Evolutionary conservation across 2,329 filamentous ascomycete genomes (phyloP), one percentile per base, ranked within the genome.

Genomic region (Trichocomaceae sp.): DNA sequence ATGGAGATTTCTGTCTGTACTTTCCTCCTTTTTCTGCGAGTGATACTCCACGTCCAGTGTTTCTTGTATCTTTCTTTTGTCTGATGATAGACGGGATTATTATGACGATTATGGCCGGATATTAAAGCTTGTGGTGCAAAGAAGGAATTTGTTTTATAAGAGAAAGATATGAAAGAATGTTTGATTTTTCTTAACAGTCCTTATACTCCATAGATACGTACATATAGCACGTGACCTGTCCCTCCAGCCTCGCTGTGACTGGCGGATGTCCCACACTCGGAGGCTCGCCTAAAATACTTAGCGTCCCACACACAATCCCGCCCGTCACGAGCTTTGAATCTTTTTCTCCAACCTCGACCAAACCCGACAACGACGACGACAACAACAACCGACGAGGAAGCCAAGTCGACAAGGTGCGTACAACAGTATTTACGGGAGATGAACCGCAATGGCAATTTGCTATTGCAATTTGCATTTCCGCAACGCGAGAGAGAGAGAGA

Each of bases 391-490:
- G 70, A 72, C 70, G 65, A 72, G 70, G 62, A 62, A 62, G 63
- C 67, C 64, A 70, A 66, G 69, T 69, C 72, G 71, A 72, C 71
- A 74, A 74, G 72, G 72, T 74, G 69, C 64, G 71, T 74, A 69
- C 64, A 69, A 29, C 41, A 8, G n/a, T 29, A 6, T 29, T 29
- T 5, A 29, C 10, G 10, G 23, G 9, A 2, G 31, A 52, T 53
- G 20, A 31, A 39, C 19, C 47, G 7, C 3, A 46, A 29, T 29
- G 19, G 17, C 9, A 35, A 35, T 49, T 31, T n/a, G n/a, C 26
- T n/a, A n/a, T n/a, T 37, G 17, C 8, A 33, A 33, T 48, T 29
- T n/a, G n/a, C 26, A 19, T 41, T 20, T 20, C 39, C 5, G 20
- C 17, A 2, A n/a, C n/a, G n/a, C n/a, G n/a, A n/a, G n/a, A n/a